Evolutionary conservation across 495 filamentous ascomycete genomes (phyloP).

Genomic region (Bacidia gigantensis): DNA sequence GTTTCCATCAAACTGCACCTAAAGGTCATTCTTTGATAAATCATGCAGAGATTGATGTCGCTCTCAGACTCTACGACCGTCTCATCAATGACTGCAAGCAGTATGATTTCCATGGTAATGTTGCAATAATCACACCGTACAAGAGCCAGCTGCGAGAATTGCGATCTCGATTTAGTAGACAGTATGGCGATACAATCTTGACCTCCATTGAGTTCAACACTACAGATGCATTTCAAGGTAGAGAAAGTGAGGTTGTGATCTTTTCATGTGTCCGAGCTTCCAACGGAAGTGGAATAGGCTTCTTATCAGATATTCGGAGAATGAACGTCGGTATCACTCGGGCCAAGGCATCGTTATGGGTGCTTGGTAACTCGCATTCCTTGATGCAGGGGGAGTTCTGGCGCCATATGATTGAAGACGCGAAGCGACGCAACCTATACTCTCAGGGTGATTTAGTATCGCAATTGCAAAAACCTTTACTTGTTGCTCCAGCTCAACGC

Average conservation of each 20-base stretch:
- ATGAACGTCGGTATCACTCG: constrained; percentile 98
- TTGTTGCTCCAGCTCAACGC: constrained; percentile 11
- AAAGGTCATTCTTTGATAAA: constrained; percentile 85
- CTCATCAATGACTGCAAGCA: constrained; percentile 55
- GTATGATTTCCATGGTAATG: constrained; percentile 62
- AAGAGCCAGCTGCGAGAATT: constrained; percentile 81
- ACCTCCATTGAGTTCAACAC: constrained; percentile 90
- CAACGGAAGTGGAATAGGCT: constrained; percentile 80
- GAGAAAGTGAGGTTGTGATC: constrained; percentile 94
- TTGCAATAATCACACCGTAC: constrained; percentile 95
- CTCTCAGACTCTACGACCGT: constrained; percentile 68
- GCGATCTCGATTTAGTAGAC: constrained; percentile 50
- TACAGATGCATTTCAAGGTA: constrained; percentile 93
- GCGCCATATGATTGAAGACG: constrained; percentile 69
- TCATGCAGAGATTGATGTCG: constrained; percentile 67
- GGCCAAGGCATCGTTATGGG: constrained; percentile 90
- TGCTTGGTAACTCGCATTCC: constrained; percentile 79
- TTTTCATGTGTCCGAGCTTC: constrained; percentile 96
- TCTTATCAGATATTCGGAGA: constrained; percentile 93
- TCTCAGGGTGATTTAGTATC: constrained; percentile 51
- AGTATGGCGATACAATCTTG: constrained; percentile 61
- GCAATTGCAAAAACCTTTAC: constrained; percentile 37
- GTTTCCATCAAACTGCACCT: constrained; percentile 62
- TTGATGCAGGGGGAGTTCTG: constrained; percentile 81
- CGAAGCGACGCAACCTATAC: constrained; percentile 59